phyloP scores from a whole-genome alignment of 495 filamentous ascomycete genomes.

The Aspergillus homomorphus region DNA sequence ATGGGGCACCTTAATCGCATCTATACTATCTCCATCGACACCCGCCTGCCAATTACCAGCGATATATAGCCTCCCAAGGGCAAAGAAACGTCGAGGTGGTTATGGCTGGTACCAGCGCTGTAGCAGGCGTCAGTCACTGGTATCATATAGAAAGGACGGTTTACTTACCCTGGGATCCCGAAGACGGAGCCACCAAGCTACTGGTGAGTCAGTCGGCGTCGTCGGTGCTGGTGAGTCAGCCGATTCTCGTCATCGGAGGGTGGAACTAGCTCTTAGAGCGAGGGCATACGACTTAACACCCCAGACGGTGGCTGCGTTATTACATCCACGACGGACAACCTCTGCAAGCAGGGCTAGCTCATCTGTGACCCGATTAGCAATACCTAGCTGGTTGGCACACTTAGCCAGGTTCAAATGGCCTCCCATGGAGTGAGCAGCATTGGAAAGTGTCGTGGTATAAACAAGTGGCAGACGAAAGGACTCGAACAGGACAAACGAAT shows the following conservation, averaged over 20 bases:
- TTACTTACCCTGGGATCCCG: too few species aligned
- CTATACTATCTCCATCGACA: too few species aligned
- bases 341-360: conserved; percentile 15
- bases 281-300: too few species aligned
- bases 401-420: conserved; percentile 14
- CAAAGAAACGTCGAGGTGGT: too few species aligned
- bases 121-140: too few species aligned
- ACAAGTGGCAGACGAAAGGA: conserved; percentile 11
- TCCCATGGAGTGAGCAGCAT: conserved; percentile 3
- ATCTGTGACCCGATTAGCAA: conserved; percentile 21
- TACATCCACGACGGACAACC: conserved; percentile 7
- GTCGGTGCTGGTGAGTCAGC: not conserved
- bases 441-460: conserved; percentile 1
- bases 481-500: not conserved
- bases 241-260: not conserved
- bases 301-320: too few species aligned
- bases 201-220: not conserved
- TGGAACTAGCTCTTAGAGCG: not conserved
- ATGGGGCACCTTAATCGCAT: not conserved
- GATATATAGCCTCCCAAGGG: too few species aligned
- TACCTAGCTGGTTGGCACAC: conserved; percentile 12
- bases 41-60: too few species aligned
- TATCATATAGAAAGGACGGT: too few species aligned
- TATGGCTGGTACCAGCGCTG: too few species aligned
- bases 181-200: too few species aligned